Base-by-base conservation (phyloP, 176 grass and related monocot genomes). In the Oryza longistaminata region DNA sequence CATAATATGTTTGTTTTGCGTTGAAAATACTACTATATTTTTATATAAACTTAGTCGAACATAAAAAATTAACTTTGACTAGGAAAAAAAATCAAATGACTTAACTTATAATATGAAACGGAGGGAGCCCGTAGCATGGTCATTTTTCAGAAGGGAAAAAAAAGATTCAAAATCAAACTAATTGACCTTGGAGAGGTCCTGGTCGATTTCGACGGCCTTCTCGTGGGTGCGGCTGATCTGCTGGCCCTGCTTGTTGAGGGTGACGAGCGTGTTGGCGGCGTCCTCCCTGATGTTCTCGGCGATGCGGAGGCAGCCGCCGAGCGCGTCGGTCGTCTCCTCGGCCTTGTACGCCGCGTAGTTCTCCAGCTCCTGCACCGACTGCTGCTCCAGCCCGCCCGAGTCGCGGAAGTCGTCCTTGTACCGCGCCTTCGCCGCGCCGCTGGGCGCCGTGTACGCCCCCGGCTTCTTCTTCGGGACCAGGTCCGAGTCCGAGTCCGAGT, bases 341-440 rank as follows among this genome's bases (percentile, higher is more conserved):
- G 91, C 81, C 81, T 93, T 93, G 81, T 90, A 88, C 26, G 85
- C 92, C 2, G 92, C 92, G 73, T 91, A 94, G 72, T 91, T 75
- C 81, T 94, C 80, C 1, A 91, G 76, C 73, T 94, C 89, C 73
- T 93, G 48, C 85, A 93, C 82, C 50, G 88, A 93, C 77, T 93
- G 91, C 77, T 79, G 82, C 78, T 93, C 91, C 43, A 93, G 83
- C 53, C 88, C 88, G 12, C 91, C 88, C 0, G 85, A 8, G 62
- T 85, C 49, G 6, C 73, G 48, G 83, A 93, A 93, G 68, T 73
- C 91, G 35, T 90, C 65, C 85, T 90, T 90, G 88, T 88, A 93
- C 4, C 22, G 73, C 60, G 46, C 74, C 78, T 87, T 90, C 31
- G 49, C 78, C 24, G 49, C 78, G 43, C 74, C 81, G 19, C 42